Evolutionary conservation across 352 stramenopile genomes (phyloP), one percentile per base, ranked within the genome.

Genomic region (Plasmopara muralis): DNA sequence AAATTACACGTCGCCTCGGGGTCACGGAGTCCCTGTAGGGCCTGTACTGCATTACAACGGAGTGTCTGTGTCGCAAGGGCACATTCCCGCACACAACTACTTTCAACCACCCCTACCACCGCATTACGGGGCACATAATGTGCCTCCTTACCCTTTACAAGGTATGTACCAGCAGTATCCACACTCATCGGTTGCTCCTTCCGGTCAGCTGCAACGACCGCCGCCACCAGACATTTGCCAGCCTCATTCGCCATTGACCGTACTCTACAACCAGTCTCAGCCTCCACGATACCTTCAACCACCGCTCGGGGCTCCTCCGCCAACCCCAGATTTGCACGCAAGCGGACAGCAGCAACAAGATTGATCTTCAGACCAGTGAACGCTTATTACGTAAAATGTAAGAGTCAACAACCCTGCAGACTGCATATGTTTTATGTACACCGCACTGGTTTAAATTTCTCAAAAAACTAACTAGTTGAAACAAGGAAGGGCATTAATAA

Each of bases 1-100:
- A 7, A 73, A 69, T 7, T 83, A 83, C 46, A 70, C 65, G 29
- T 51, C 68, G 14, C 61, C 67, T 13, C 55, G 41, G 13, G 55
- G 51, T 13, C 66, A 65, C 40, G 31, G 31, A 28, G 43, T 52
- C 20, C 20, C 20, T 25, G 3, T 25, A 25, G 20, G 20, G 7
- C 48, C 62, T 10, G 64, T 62, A 18, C 55, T 52, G 6, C 49
- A 43, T 39, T 77, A 74, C 49, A 58, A 50, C 31, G 52, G 50
- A 48, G 42, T 60, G 41, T 50, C 47, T 45, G 65, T 71, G 45
- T 56, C 61, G 13, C 66, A 73, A 33, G 38, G 31, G 41, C 56
- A 60, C 9, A 37, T 47, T 34, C 50, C 50, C 12, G 33, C 55
- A 37, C 50, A 34, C 31, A 29, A 39, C n/a, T 62, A 70, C 43